Conservation (phyloP, 805 yeast genomes). For the Lipomyces yamadae region DNA sequence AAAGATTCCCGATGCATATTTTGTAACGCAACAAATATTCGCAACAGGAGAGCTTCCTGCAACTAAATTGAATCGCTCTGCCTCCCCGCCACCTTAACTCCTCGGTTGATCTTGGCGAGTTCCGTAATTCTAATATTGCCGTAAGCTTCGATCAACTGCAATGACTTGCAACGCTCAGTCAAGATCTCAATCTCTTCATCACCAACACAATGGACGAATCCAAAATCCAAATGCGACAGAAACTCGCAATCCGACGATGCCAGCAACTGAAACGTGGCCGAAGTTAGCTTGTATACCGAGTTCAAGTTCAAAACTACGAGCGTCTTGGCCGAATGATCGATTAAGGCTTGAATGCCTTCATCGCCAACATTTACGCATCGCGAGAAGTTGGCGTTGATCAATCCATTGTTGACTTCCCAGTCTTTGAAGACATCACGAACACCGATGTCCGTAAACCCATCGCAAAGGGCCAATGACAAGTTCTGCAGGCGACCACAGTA, state of each 20-base stretch:
- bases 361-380: slow-evolving; percentile 73
- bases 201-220: slow-evolving; percentile 79
- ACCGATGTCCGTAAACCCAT: slow-evolving; percentile 72
- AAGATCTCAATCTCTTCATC: slow-evolving; percentile 66
- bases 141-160: slow-evolving; percentile 61
- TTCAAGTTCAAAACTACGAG: slow-evolving; percentile 74
- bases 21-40: not conserved
- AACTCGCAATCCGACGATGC: slow-evolving; percentile 54
- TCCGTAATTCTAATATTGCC: slow-evolving; percentile 65
- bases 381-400: slow-evolving; percentile 62
- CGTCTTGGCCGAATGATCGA: slow-evolving; percentile 67
- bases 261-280: slow-evolving; percentile 43
- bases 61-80: slow-evolving; percentile 56
- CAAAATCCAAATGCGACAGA: slow-evolving; percentile 70
- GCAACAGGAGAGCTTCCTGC: not conserved
- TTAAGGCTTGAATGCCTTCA: slow-evolving; percentile 60
- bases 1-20: not conserved
- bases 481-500: slow-evolving; percentile 62
- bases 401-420: slow-evolving; percentile 58
- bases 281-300: slow-evolving; percentile 65
- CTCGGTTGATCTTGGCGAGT: slow-evolving; percentile 57
- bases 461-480: slow-evolving; percentile 63
- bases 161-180: slow-evolving; percentile 62
- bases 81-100: slow-evolving; percentile 71
- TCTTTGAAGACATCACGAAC: slow-evolving; percentile 60